Evolutionary conservation across 345 rosid genomes (phyloP), one percentile per base, ranked within the genome.

Genomic region (Fremontodendron californicum): DNA sequence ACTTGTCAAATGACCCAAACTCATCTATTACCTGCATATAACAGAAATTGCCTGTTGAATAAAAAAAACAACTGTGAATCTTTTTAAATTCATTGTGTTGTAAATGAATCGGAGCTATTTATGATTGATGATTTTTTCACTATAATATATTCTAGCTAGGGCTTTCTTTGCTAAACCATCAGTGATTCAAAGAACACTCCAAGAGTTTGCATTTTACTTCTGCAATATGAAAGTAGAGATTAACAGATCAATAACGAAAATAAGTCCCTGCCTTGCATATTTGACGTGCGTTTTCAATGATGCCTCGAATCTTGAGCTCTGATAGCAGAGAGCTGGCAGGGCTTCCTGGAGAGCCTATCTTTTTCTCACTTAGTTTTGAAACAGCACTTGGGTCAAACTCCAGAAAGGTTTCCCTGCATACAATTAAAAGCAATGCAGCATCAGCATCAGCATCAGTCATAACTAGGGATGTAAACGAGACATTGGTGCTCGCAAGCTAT

Each of bases 221-320:
- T 3, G 37, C 23, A 29, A 73, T 19, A 2, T 39, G 64, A 23
- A 42, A 37, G 10, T 73, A 55, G 5, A 74, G 15, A 68, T 25
- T 29, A 39, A 52, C 15, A 49, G 3, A 64, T 46, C 64, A 64
- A 21, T 51, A 31, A 64, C 4, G 12, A 73, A 1, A 21, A 51
- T 35, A 43, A 37, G 67, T 31, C 42, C 67, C 49, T 82, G 90
- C 98, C 97, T 90, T 90, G 83, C 81, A 88, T 62, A 91, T 82
- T 74, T 86, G 98, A 52, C 91, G 93, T 42, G 93, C 88, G 86
- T 93, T 93, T 82, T 91, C 98, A 16, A 93, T 78, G 74, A 91
- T 85, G 67, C 92, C 87, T 0, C 98, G 88, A 69, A 90, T 74
- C 86, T 93, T 91, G 52, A 84, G 84, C 77, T 93, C 98, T 23